Conservation (phyloP, 305 asterid genomes). For the Fraxinus greggii region DNA sequence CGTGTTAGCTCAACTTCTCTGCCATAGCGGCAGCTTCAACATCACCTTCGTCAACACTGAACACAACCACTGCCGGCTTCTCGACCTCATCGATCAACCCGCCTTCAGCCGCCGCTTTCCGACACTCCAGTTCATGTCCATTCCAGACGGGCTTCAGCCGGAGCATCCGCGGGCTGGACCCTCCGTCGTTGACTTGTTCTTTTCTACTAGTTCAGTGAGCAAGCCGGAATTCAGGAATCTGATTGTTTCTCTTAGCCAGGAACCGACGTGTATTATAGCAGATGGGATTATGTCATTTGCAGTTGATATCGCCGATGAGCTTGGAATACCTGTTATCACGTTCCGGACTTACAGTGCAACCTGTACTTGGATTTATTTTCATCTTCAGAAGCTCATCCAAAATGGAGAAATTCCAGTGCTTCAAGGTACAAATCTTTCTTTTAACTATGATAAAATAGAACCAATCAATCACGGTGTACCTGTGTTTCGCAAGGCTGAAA, state of each 20-base stretch:
- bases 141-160: conserved; percentile 46
- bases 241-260: conserved; percentile 27
- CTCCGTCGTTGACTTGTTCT: conserved; percentile 20
- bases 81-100: conserved; percentile 17
- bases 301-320: conserved; percentile 38
- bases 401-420: conserved; percentile 34
- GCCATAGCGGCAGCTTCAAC: conserved; percentile 27
- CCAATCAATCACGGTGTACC: no score
- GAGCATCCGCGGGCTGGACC: conserved; percentile 37
- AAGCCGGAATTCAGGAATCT: conserved; percentile 25
- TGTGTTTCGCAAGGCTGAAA: no score
- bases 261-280: conserved; percentile 37
- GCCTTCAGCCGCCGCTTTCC: conserved; percentile 29
- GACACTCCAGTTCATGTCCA: conserved; percentile 27
- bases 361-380: conserved; percentile 39
- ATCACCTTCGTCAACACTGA: conserved; percentile 43
- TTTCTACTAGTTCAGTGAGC: conserved; percentile 19
- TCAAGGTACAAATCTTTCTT: conserved; percentile 24
- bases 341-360: conserved; percentile 44
- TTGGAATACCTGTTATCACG: conserved; percentile 38
- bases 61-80: conserved; percentile 30
- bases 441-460: neutral
- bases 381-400: conserved; percentile 33
- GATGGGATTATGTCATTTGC: conserved; percentile 48
- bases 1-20: conserved; percentile 39